phyloP scores from a whole-genome alignment of 257 asterid genomes.

The Primulina tabacum region DNA sequence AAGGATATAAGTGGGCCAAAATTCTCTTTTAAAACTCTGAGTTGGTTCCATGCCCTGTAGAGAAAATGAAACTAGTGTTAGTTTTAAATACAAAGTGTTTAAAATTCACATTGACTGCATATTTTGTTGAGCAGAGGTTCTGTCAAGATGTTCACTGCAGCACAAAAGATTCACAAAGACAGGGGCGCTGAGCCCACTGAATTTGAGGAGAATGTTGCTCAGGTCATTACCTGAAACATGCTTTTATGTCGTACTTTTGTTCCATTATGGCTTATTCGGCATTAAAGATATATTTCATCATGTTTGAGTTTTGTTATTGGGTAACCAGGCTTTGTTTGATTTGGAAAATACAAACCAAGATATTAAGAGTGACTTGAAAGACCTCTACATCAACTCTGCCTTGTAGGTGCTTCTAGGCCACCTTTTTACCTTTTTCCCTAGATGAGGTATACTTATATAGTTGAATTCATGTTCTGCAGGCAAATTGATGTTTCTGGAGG shows the following conservation, averaged over 20 bases:
- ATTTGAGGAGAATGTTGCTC: slow-evolving; percentile 79
- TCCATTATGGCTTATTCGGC: not conserved
- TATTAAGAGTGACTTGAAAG: slow-evolving; percentile 80
- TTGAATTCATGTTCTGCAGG: slow-evolving; percentile 32
- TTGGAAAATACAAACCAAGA: slow-evolving; percentile 83
- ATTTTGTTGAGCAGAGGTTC: slow-evolving; percentile 11
- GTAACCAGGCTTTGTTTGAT: slow-evolving; percentile 67
- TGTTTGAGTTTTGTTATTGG: not conserved
- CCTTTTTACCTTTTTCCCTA: not conserved
- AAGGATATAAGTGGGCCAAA: not conserved
- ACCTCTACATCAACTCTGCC: slow-evolving; percentile 81
- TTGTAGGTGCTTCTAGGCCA: slow-evolving; percentile 38
- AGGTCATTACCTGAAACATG: slow-evolving; percentile 38
- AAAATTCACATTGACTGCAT: not conserved
- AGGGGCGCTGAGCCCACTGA: slow-evolving; percentile 81
- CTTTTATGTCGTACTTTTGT: not conserved
- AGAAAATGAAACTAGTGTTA: not conserved
- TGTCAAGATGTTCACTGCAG: slow-evolving; percentile 71
- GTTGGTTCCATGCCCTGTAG: not conserved
- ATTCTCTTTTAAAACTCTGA: no score
- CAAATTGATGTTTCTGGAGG: slow-evolving; percentile 73
- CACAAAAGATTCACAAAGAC: slow-evolving; percentile 71
- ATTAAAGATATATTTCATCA: not conserved
- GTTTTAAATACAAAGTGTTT: not conserved
- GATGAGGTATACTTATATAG: not conserved